Evolutionary conservation across 495 filamentous ascomycete species (phyloP).

Genomic region (Neurospora sp.): DNA sequence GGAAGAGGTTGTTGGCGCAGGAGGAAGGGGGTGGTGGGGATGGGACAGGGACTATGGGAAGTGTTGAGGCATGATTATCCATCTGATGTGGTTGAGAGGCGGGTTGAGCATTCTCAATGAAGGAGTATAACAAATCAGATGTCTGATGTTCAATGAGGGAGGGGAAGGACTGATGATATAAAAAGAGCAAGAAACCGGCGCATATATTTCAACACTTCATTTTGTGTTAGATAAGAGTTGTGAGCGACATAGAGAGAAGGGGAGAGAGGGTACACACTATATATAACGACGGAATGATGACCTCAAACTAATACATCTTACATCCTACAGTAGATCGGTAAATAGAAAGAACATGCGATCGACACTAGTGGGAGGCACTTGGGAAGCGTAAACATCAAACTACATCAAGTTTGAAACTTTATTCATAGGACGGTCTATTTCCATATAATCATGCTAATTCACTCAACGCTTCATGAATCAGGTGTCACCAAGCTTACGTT

Average conservation of each 20-base stretch:
- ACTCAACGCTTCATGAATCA: too few relatives aligned
- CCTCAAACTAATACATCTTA: not conserved
- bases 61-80: not conserved
- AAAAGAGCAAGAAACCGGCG: not conserved
- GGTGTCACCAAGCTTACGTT: too few relatives aligned
- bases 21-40: constrained; percentile 17
- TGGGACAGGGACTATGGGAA: not conserved
- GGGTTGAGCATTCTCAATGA: not conserved
- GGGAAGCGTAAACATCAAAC: not conserved
- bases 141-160: not conserved
- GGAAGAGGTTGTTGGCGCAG: constrained; percentile 39
- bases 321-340: not conserved
- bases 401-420: not conserved
- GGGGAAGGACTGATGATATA: not conserved
- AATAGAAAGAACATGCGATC: not conserved
- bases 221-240: not conserved
- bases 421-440: not conserved
- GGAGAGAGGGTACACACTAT: not conserved
- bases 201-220: not conserved
- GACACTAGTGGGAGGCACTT: not conserved
- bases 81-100: too few relatives aligned
- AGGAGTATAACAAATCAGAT: not conserved
- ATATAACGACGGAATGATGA: not conserved
- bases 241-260: not conserved
- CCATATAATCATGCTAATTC: not conserved